Evolutionary conservation across 1,139 yeast genomes (phyloP).

Genomic region (Magnusiomyces clavatus): DNA sequence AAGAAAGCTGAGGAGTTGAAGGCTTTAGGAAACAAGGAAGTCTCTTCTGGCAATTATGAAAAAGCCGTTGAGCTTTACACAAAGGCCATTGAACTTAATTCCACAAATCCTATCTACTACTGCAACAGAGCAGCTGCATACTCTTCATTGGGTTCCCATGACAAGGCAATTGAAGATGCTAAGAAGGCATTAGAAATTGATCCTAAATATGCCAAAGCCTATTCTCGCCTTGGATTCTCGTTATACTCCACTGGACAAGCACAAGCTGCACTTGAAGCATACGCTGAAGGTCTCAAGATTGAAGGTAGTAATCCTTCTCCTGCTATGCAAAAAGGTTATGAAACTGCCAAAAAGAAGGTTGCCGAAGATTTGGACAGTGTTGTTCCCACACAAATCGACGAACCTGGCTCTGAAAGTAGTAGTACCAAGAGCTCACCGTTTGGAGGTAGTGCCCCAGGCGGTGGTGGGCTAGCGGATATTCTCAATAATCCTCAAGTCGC

Average conservation of each 20-base stretch:
- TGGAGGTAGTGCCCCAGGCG: slow-evolving; percentile 65
- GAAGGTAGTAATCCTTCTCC: slow-evolving; percentile 84
- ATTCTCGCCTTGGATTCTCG: slow-evolving; percentile 92
- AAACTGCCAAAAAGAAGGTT: slow-evolving; percentile 82
- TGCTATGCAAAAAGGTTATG: slow-evolving; percentile 89
- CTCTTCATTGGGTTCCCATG: slow-evolving; percentile 69
- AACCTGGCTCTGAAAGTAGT: slow-evolving; percentile 3
- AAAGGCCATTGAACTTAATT: slow-evolving; percentile 66
- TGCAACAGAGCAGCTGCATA: slow-evolving; percentile 98
- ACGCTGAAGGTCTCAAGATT: slow-evolving; percentile 73
- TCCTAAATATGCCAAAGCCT: slow-evolving; percentile 81
- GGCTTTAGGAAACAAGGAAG: slow-evolving; percentile 81
- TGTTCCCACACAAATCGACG: slow-evolving; percentile 26
- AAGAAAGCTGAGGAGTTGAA: slow-evolving; percentile 78
- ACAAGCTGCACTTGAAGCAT: slow-evolving; percentile 83
- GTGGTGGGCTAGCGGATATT: slow-evolving; percentile 67
- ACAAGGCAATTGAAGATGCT: slow-evolving; percentile 77
- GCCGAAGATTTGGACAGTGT: slow-evolving; percentile 56
- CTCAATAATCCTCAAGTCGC: slow-evolving; percentile 78
- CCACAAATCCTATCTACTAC: slow-evolving; percentile 71
- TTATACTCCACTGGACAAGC: slow-evolving; percentile 85
- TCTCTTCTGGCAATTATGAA: slow-evolving; percentile 69
- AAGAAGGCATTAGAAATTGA: slow-evolving; percentile 69
- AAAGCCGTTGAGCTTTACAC: slow-evolving; percentile 72
- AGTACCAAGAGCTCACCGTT: too few species aligned